These are phyloP conservation scores for Misopates orontium DNA, from an alignment of 257 asterid genomes.

Conservation along the genomic window DNA sequence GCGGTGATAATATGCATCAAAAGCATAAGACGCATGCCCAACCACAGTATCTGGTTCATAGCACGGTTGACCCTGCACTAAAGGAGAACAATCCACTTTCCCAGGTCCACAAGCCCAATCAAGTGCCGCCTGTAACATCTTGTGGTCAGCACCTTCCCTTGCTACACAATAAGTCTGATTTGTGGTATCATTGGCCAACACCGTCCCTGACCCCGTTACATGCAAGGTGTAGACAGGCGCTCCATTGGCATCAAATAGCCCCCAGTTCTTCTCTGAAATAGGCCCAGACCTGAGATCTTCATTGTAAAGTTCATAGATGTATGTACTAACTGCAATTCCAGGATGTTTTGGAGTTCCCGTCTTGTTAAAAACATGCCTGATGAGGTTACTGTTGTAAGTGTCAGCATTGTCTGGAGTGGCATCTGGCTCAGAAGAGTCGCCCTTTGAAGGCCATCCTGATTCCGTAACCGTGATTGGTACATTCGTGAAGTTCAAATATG, in stretches of 20 bases:
- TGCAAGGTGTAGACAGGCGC: constrained; percentile 65
- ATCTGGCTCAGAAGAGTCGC: constrained; percentile 67
- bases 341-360: constrained; percentile 97
- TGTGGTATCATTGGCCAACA: constrained; percentile 83
- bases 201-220: constrained; percentile 75
- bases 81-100: constrained; percentile 71
- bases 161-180: constrained; percentile 86
- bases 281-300: constrained; percentile 80
- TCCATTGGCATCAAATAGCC: constrained; percentile 76
- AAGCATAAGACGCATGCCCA: constrained; percentile 82
- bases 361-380: constrained; percentile 65
- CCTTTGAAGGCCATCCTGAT: constrained; percentile 98
- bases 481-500: constrained; percentile 71
- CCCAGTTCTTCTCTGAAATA: constrained; percentile 89
- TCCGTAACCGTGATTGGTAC: constrained; percentile 72
- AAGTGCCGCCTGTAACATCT: constrained; percentile 83
- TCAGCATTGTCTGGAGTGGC: constrained; percentile 79
- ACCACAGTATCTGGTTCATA: constrained; percentile 78
- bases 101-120: constrained; percentile 99
- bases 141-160: constrained; percentile 60
- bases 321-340: constrained; percentile 76
- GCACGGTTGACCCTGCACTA: constrained; percentile 72
- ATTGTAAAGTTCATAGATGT: constrained; percentile 81
- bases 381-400: constrained; percentile 86
- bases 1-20: constrained; percentile 77